These are phyloP conservation scores for Taphrina wiesneri DNA, from an alignment of 1,139 yeast genomes.

Conservation along the genomic window DNA sequence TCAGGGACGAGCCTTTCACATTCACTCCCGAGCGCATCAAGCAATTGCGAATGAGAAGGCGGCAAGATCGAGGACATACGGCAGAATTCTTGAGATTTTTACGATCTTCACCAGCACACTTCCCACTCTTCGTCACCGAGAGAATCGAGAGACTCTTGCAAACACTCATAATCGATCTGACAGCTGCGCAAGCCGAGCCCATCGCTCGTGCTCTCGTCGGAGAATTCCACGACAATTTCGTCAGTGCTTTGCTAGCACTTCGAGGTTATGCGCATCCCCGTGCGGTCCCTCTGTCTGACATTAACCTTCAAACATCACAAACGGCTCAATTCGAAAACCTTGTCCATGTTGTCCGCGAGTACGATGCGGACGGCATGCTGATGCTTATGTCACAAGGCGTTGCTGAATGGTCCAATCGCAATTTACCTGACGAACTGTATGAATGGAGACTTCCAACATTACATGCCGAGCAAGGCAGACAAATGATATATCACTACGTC, in stretches of 20 bases:
- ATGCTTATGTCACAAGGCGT: background rate
- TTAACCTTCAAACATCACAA: no score
- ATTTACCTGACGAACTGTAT: background rate
- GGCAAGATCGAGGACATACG: background rate
- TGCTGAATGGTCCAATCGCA: background rate
- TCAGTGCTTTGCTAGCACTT: background rate
- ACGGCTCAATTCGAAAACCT: background rate
- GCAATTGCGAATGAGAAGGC: constrained; percentile 9
- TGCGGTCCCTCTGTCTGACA: background rate
- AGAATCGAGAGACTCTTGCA: background rate
- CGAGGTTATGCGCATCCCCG: background rate
- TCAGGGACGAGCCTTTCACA: background rate
- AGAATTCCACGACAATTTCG: background rate
- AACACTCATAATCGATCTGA: background rate
- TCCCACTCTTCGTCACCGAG: background rate
- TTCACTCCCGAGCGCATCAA: constrained; percentile 1
- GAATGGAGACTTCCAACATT: background rate
- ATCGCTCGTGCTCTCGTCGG: background rate
- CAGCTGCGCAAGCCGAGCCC: background rate
- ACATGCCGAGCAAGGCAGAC: background rate
- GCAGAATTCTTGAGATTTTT: background rate
- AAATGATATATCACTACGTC: background rate
- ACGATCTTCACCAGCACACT: background rate
- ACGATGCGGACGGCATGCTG: background rate
- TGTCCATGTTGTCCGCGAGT: background rate